Evolutionary conservation across 192 early-diverging fungal genomes (phyloP).

Genomic region (Gamsiella multidivaricata): DNA sequence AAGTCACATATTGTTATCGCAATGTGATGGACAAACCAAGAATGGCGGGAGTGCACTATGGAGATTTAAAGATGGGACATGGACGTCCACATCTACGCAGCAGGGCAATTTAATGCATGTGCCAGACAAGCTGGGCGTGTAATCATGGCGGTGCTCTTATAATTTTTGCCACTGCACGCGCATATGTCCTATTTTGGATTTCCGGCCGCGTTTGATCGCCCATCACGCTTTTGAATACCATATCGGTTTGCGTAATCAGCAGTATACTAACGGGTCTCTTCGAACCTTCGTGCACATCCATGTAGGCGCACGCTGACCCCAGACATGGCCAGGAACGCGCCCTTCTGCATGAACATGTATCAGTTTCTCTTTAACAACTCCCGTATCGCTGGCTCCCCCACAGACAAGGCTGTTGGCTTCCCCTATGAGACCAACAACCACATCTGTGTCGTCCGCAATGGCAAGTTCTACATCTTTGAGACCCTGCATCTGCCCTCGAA

Average conservation of each 20-base stretch:
- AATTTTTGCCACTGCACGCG: neutral
- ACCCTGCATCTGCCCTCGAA: conserved; percentile 58
- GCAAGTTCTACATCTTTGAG: conserved; percentile 80
- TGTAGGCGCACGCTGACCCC: conserved; percentile 72
- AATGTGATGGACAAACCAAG: neutral
- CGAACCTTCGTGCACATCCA: neutral
- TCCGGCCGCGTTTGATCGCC: conserved; percentile 1
- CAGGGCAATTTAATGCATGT: too few relatives aligned
- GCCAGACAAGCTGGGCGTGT: too few relatives aligned
- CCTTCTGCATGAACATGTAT: conserved; percentile 88
- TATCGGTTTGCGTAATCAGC: neutral
- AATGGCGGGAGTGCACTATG: too few relatives aligned
- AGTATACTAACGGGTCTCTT: neutral
- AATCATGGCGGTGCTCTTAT: neutral
- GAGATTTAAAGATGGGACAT: too few relatives aligned
- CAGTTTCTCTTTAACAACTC: conserved; percentile 85
- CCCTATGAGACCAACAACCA: conserved; percentile 75
- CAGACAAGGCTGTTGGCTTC: conserved; percentile 73
- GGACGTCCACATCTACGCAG: too few relatives aligned
- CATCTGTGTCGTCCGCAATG: conserved; percentile 78
- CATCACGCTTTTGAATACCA: neutral
- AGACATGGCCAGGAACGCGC: conserved; percentile 74
- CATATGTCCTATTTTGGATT: conserved; percentile 40
- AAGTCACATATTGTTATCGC: conserved; percentile 12
- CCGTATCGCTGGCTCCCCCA: conserved; percentile 74